phyloP scores from a whole-genome alignment of 495 filamentous ascomycete genomes.

The Tetracladium setigerum region DNA sequence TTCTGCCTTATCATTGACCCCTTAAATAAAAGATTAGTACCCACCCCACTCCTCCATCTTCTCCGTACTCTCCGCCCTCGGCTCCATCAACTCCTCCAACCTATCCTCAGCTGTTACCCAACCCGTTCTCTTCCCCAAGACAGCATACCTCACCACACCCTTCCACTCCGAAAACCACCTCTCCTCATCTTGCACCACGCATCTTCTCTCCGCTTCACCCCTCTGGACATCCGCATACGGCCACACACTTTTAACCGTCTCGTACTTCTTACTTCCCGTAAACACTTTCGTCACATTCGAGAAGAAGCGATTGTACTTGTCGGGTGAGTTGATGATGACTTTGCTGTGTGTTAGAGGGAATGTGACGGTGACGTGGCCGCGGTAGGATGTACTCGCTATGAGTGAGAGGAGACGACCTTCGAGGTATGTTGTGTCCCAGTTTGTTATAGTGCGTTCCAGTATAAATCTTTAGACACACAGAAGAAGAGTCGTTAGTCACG shows the following conservation, averaged over 20 bases:
- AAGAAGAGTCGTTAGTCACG: not conserved
- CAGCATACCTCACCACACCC: constrained; percentile 87
- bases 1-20: too few species aligned
- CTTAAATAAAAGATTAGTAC: not conserved
- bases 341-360: constrained; percentile 43
- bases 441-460: constrained; percentile 39
- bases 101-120: constrained; percentile 49
- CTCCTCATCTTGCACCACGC: constrained; percentile 43
- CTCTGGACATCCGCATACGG: constrained; percentile 18
- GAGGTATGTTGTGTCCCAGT: constrained; percentile 43
- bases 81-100: constrained; percentile 78
- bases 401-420: constrained; percentile 43
- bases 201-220: constrained; percentile 19
- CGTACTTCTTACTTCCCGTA: constrained; percentile 19
- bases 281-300: constrained; percentile 39
- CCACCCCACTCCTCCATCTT: not conserved
- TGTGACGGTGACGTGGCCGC: constrained; percentile 37
- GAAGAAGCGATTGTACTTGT: constrained; percentile 44
- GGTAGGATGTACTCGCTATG: constrained; percentile 35
- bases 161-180: constrained; percentile 66
- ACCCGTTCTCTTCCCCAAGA: constrained; percentile 83
- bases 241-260: constrained; percentile 18
- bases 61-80: constrained; percentile 24
- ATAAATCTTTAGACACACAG: constrained; percentile 24
- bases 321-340: constrained; percentile 41